phyloP scores from a whole-genome alignment of 306 rosid genomes.

The Luffa aegyptiaca region DNA sequence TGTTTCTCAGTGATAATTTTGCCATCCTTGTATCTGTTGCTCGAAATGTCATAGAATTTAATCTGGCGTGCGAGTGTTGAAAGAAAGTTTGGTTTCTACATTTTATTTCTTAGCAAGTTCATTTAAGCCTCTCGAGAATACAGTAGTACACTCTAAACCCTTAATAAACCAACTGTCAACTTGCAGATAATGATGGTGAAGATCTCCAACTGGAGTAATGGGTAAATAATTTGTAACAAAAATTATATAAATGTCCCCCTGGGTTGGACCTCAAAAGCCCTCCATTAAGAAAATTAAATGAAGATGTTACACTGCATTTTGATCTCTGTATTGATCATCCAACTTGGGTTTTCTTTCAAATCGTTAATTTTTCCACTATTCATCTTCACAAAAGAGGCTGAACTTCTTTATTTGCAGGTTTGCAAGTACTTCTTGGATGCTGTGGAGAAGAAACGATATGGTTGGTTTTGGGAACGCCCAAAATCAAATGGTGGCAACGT shows the following conservation, averaged over 20 bases:
- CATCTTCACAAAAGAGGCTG: neutral
- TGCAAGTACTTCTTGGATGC: conserved; percentile 49
- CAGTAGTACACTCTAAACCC: neutral
- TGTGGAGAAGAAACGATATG: conserved; percentile 82
- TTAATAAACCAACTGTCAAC: neutral
- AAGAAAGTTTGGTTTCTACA: neutral
- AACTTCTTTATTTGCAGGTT: conserved; percentile 14
- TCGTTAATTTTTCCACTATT: neutral
- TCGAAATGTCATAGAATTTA: neutral
- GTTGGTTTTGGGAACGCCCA: conserved; percentile 81
- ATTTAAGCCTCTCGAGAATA: neutral
- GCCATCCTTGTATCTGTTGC: neutral
- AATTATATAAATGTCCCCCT: too few species aligned
- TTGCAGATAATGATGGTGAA: neutral
- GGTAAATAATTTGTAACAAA: neutral
- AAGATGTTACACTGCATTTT: too few species aligned
- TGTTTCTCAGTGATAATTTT: neutral
- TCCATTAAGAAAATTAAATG: too few species aligned
- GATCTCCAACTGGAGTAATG: neutral
- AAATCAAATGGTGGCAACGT: conserved; percentile 50
- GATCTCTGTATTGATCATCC: neutral
- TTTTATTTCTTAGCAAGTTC: neutral
- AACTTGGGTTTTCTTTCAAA: too few species aligned
- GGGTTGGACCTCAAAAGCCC: too few species aligned
- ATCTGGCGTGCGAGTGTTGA: neutral